Conservation (phyloP, 2,329 filamentous ascomycete genomes). For the Pyrenochaeta sp. region DNA sequence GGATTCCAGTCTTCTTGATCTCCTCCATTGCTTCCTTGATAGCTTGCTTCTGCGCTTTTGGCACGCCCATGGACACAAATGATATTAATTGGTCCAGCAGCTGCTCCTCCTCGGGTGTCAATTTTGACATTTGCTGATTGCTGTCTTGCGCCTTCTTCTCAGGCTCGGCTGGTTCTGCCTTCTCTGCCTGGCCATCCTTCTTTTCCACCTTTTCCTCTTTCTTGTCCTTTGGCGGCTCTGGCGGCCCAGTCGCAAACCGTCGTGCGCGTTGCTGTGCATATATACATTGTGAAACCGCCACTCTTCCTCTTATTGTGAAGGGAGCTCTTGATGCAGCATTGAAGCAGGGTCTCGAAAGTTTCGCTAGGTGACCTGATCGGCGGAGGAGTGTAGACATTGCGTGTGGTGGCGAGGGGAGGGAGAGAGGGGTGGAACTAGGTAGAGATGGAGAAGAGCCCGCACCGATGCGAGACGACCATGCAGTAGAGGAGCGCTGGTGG, state of each 20-base stretch:
- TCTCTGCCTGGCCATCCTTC: conserved; percentile 42
- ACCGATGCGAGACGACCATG: conserved; percentile 23
- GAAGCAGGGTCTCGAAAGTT: conserved; percentile 66
- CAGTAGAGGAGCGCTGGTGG: conserved; percentile 8
- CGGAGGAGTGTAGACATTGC: conserved; percentile 73
- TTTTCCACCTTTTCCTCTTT: conserved; percentile 34
- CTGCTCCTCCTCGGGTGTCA: conserved; percentile 65
- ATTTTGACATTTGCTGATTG: conserved; percentile 52
- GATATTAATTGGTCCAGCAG: conserved; percentile 66
- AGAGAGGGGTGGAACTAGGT: conserved; percentile 12
- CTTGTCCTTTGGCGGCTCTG: conserved; percentile 44
- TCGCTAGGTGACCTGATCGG: conserved; percentile 72
- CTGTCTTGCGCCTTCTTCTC: conserved; percentile 52
- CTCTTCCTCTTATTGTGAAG: conserved; percentile 43
- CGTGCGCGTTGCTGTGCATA: conserved; percentile 55
- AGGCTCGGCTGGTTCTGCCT: conserved; percentile 41
- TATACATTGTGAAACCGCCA: conserved; percentile 53
- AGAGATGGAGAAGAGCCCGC: conserved; percentile 2
- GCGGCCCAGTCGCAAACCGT: conserved; percentile 52
- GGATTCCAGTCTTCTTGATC: conserved; percentile 74
- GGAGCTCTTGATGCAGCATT: conserved; percentile 61
- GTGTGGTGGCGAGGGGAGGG: conserved; percentile 33
- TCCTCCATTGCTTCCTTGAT: conserved; percentile 68
- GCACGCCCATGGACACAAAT: conserved; percentile 66
- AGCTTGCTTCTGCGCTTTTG: conserved; percentile 67